Conservation (phyloP, 169 alveolate species). For the Cyclospora cayetanensis region DNA sequence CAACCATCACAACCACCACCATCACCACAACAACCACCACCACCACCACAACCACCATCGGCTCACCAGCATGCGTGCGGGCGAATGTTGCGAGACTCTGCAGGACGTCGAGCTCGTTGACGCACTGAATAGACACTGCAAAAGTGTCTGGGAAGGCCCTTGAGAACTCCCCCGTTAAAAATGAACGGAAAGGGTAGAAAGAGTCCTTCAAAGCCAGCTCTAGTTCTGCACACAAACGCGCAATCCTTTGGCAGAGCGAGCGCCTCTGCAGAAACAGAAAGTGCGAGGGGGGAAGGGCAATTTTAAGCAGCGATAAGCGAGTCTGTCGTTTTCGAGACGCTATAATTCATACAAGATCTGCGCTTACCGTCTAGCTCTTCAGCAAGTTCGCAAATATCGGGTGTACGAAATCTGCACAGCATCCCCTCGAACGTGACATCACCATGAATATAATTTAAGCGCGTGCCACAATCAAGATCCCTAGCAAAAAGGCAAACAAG, state of each 20-base stretch:
- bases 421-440: background rate
- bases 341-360: background rate
- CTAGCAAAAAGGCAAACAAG: background rate
- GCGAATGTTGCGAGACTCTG: constrained; percentile 10
- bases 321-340: background rate
- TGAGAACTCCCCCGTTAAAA: constrained; percentile 5
- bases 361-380: constrained; percentile 57
- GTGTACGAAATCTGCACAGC: constrained; percentile 67
- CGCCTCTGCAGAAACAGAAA: background rate
- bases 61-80: background rate
- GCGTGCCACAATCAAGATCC: background rate
- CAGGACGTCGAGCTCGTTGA: constrained; percentile 39
- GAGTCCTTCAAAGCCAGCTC: constrained; percentile 17
- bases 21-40: no score
- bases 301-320: background rate
- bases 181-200: constrained; percentile 2
- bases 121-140: background rate
- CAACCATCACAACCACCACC: no score
- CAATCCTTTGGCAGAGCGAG: background rate
- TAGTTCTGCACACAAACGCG: constrained; percentile 6
- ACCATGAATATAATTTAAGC: background rate
- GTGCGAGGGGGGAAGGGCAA: background rate
- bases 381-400: constrained; percentile 45
- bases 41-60: background rate
- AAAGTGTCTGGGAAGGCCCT: background rate